Base-by-base conservation (phyloP, 164 flowering plant species). In the grape (Vitis vinifera) region DNA sequence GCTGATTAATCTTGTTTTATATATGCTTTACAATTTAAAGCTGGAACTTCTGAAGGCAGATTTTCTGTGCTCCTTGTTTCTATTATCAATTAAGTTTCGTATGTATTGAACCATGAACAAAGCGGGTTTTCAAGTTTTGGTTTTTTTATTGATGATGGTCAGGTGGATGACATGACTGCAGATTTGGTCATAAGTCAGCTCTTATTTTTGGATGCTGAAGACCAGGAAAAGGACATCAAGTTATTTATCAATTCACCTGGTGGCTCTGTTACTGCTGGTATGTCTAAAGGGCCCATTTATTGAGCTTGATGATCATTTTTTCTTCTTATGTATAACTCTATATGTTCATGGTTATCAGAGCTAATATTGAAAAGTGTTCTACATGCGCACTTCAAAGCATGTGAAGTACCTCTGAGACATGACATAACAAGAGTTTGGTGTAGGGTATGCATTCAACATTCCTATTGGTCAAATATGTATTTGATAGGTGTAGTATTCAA, bases 201-300 rank as follows among this genome's bases (percentile, higher is more conserved):
- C 15, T 75, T 95, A 48, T 80, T 90, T 68, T 84, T 95, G 66
- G 98, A 95, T 81, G 97, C 99, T 8, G 94, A 95, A 80, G 98
- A 95, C 73, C 69, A 77, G 13, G 77, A 71, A 50, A 89, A 89
- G 62, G 99, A 92, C 65, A 95, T 95, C 68, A 90, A 79, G 59
- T 67, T 95, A 81, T 88, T 92, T 72, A 95, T 95, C 31, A 90
- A 91, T 81, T 90, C 94, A 12, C 94, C 99, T 51, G 98, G 99
- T 79, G 99, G 99, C 51, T 90, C 97, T 65, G 82, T 89, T 19
- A 88, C 94, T 69, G 89, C 95, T 62, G 99, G 97, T 94, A 84
- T 63, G 76, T 62, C 44, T 57, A 29, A 57, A n/a, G 63, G 44
- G 8, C 59, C 11, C 4, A 29, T 30, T 53, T 9, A 23, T 13